Evolutionary conservation across 208 protist species (phyloP).

Genomic region (Trypanosoma melophagium): DNA sequence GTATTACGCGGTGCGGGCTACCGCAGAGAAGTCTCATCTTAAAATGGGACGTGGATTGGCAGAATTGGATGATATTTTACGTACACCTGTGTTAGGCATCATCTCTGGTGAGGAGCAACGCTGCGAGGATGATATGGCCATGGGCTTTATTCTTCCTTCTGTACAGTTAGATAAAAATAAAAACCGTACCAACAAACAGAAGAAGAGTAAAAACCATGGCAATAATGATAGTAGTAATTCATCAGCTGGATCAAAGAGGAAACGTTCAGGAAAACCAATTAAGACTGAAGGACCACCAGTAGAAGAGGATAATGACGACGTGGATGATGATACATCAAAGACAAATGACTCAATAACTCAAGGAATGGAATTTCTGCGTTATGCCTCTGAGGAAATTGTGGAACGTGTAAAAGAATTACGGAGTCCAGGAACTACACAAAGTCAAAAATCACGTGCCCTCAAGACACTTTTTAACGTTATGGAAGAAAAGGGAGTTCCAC

Average conservation of each 20-base stretch:
- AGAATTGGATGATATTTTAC: conserved; percentile 68
- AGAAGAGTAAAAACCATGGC: conserved; percentile 3
- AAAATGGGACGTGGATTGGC: conserved; percentile 87
- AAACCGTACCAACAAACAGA: conserved; percentile 13
- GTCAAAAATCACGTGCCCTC: conserved; percentile 81
- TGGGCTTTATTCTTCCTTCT: conserved; percentile 55
- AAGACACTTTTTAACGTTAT: conserved; percentile 85
- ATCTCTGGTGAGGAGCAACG: conserved; percentile 79
- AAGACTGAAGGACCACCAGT: background rate
- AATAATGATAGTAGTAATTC: background rate
- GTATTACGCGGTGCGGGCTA: conserved; percentile 94
- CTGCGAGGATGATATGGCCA: conserved; percentile 76
- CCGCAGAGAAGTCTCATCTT: conserved; percentile 95
- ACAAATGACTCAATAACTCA: conserved; percentile 15
- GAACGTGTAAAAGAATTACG: conserved; percentile 77
- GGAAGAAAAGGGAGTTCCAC: conserved; percentile 69
- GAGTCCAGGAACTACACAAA: conserved; percentile 72
- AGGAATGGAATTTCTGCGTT: conserved; percentile 53
- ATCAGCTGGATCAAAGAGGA: conserved; percentile 13
- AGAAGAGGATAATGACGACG: background rate
- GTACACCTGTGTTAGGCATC: conserved; percentile 55
- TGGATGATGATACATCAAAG: background rate
- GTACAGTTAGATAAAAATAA: conserved; percentile 14
- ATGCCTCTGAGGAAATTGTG: conserved; percentile 61
- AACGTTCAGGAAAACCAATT: conserved; percentile 21